Evolutionary conservation across 225 moss, liverwort and hornwort species (phyloP), one percentile per base, ranked within the genome.

Genomic region (Straminergon stramineum): DNA sequence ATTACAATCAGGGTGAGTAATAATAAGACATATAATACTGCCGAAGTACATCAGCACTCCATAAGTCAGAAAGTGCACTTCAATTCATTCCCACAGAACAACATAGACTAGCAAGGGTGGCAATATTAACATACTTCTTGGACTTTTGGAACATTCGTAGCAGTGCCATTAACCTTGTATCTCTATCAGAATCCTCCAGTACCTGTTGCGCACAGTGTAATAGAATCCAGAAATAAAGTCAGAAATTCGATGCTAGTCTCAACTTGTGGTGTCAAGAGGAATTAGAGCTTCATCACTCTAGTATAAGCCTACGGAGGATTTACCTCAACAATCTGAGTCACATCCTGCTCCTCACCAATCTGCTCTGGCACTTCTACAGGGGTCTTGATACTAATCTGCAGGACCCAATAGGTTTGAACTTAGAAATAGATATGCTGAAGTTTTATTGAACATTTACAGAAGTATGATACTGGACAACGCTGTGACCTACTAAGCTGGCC

Each of bases 321-420:
- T 90, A 95, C 96, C 96, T 96, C 96, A 30, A 96, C 96, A 87
- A 96, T 94, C 86, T 96, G 96, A 26, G 91, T 92, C 19, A 94
- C 97, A 81, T 88, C 95, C 84, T 95, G 91, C 83, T 94, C 94
- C 60, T 89, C 89, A 64, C 88, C 85, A 89, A 93, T 83, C 81
- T 91, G 89, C 78, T 93, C 93, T 77, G 91, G 91, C 71, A 89
- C 85, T 31, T 90, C 92, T 56, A 91, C 88, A 43, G 92, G 89
- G 81, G 92, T 95, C 89, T 90, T 92, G 84, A 79, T 79, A 81
- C 60, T 37, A 57, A 91, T 77, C 91, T 92, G 87, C 84, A 87
- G 69, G 56, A 65, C 10, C 9, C 48, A 48, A 22, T 65, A 12
- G 24, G 58, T 65, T 66, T 55, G 55, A 65, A 71, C 30, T 82